Conservation (phyloP, 1,284 basidiomycete species). For the Trametes versicolor region DNA sequence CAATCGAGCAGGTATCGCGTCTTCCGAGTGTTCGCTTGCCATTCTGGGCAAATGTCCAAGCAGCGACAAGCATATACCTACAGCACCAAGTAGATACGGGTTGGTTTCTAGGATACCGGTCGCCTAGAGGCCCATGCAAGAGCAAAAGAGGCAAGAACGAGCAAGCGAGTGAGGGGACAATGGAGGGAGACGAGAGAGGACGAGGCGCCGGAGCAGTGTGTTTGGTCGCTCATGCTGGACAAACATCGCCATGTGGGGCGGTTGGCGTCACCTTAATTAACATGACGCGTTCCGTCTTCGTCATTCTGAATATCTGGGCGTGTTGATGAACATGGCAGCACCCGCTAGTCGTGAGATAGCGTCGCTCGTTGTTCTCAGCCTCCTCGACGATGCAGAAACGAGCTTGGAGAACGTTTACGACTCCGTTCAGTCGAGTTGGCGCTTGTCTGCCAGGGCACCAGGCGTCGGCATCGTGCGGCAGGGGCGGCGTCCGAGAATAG, state of each 20-base stretch:
- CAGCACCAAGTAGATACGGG: neutral
- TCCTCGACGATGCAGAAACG: too few relatives aligned
- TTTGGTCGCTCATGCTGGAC: conserved; percentile 10
- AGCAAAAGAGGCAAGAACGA: neutral
- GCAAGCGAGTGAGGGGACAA: neutral
- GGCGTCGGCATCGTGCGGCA: conserved; percentile 23
- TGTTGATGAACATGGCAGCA: too few relatives aligned
- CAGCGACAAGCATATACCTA: conserved; percentile 6
- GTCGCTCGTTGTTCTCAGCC: too few relatives aligned
- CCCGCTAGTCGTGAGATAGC: too few relatives aligned
- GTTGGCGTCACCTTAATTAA: neutral
- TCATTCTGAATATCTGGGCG: too few relatives aligned
- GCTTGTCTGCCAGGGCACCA: too few relatives aligned
- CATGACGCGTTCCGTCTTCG: neutral
- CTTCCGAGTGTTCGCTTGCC: conserved; percentile 13
- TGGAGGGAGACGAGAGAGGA: conserved; percentile 5
- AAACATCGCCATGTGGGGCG: conserved; percentile 20
- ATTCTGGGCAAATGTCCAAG: conserved; percentile 18
- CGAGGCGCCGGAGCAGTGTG: conserved; percentile 5
- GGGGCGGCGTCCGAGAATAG: conserved; percentile 15
- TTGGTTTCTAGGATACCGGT: conserved; percentile 13
- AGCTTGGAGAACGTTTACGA: too few relatives aligned
- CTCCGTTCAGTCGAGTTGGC: too few relatives aligned
- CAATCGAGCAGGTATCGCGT: conserved; percentile 11
- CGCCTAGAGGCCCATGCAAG: conserved; percentile 1